Base-by-base conservation (phyloP, 106 monocot genomes). In the Dendrobium catenatum region DNA sequence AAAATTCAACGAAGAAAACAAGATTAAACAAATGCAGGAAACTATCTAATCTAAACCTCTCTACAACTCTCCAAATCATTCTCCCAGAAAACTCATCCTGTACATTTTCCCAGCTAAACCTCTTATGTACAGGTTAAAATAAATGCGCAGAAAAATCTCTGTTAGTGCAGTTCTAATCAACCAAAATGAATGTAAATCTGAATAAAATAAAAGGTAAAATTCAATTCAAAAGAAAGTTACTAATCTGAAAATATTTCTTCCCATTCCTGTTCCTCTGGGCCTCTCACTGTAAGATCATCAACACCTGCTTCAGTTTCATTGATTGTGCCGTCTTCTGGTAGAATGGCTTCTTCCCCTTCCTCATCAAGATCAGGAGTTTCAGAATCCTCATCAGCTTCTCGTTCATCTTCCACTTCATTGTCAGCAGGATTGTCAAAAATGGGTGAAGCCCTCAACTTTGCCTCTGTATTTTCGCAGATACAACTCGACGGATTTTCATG, bases 401-500 rank as follows among this genome's bases (percentile, higher is more conserved):
- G 37, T 22, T 58, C 55, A 42, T 81, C 81, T 10, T 81, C 81
- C 47, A 8, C 24, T 0, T 77, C 82, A 13, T 31, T 10, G 4
- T 70, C 33, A 15, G 4, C 70, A 77, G 31, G 41, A 79, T 73
- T 78, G 10, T 1, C 18, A 26, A 68, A 56, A 3, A 33, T 26
- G 29, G 42, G 31, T 1, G 43, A 19, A 19, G 58, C 16, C 26
- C 9, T 19, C 31, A 47, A 10, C 51, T 70, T 64, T 15, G 79
- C 46, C 54, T 83, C 79, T 20, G 79, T 18, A 24, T 33, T 84
- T 78, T 87, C 86, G 78, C 93, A 93, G 72, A 93, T 93, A 78
- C 99, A 99, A 0, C 87, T 64, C 1, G 86, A 80, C 6, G 99
- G 99, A 51, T 93, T 89, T 54, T 99, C 95, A 81, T 99, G 99